Evolutionary conservation across 441 rosid genomes (phyloP).

Genomic region (Populus hybrid): DNA sequence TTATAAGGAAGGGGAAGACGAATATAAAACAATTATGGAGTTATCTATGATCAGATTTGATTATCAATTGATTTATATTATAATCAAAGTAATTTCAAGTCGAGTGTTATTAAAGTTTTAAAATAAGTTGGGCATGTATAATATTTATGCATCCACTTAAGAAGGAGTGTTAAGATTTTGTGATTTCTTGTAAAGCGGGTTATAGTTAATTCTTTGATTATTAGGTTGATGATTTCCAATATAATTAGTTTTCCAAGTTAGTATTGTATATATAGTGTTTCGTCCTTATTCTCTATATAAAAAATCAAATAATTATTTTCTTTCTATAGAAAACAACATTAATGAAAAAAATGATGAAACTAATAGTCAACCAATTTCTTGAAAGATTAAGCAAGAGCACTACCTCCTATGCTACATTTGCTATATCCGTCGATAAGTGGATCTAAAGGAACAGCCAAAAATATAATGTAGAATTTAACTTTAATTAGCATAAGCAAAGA

Average conservation of each 20-base stretch:
- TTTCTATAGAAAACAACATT: too few relatives aligned
- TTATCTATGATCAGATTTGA: fast-evolving
- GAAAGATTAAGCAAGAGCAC: neutral
- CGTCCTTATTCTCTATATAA: too few relatives aligned
- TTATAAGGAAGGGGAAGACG: too few relatives aligned
- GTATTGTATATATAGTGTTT: neutral
- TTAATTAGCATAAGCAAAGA: neutral
- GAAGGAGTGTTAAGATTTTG: too few relatives aligned
- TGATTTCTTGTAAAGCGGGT: neutral
- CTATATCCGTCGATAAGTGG: neutral
- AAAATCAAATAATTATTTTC: neutral
- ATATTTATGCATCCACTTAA: too few relatives aligned
- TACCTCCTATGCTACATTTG: neutral
- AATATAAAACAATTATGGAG: too few relatives aligned
- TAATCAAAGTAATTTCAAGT: too few relatives aligned
- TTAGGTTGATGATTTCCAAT: neutral
- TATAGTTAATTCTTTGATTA: too few relatives aligned
- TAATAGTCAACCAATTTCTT: neutral
- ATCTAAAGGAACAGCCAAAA: neutral
- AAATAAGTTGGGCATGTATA: too few relatives aligned
- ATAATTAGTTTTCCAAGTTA: too few relatives aligned
- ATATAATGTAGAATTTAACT: neutral
- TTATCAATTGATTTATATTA: too few relatives aligned
- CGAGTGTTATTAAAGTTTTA: too few relatives aligned
- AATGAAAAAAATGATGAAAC: neutral